A percentile compares a stretch with the other conserved stretches of the same genome.
phyloP scores from a whole-genome alignment of 2,329 filamentous ascomycete species.

The Cladosporium sp. region DNA sequence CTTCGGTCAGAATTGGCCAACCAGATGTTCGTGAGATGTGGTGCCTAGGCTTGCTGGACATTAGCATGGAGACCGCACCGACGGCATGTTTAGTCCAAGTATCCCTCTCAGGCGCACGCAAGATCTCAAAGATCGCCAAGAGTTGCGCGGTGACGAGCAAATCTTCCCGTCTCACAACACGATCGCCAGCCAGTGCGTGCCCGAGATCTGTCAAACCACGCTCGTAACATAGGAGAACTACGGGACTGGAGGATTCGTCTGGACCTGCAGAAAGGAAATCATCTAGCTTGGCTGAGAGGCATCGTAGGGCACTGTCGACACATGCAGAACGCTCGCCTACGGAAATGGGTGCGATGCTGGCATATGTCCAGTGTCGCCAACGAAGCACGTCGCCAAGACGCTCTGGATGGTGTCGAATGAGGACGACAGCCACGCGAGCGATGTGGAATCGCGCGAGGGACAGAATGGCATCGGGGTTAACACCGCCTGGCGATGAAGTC shows the following conservation, averaged over 20 bases:
- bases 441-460: not conserved
- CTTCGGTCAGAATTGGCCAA: not conserved
- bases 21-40: not conserved
- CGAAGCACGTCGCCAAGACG: not conserved
- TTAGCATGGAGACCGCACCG: not conserved
- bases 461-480: not conserved
- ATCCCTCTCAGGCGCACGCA: not conserved
- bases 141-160: not conserved
- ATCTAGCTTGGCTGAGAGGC: not conserved
- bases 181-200: not conserved
- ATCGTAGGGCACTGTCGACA: not conserved
- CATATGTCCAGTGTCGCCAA: not conserved
- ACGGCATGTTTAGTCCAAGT: not conserved
- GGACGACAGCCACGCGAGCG: not conserved
- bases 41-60: not conserved
- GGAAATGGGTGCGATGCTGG: not conserved
- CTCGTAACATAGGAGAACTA: not conserved
- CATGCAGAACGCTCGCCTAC: not conserved
- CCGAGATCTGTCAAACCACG: not conserved
- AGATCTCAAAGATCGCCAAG: not conserved
- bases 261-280: not conserved
- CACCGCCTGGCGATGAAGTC: not conserved
- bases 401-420: not conserved
- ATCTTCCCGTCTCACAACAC: not conserved
- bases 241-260: not conserved